Evolutionary conservation across 2,329 filamentous ascomycete genomes (phyloP).

Genomic region (Neonectria sp.): DNA sequence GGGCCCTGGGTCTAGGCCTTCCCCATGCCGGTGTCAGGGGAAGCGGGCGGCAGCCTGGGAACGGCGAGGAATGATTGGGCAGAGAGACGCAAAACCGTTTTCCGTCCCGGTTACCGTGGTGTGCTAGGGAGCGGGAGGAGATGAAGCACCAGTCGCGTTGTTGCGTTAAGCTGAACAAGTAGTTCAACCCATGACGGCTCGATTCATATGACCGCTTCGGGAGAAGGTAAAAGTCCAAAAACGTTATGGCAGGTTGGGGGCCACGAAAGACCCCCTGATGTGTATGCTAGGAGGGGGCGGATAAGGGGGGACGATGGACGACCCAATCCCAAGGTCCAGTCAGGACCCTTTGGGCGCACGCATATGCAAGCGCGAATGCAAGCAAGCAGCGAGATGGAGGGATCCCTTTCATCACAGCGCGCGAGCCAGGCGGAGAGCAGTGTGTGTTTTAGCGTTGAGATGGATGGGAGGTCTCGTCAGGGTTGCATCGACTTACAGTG

Average conservation of each 20-base stretch:
- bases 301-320: not conserved
- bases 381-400: conserved; percentile 10
- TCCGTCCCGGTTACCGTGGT: not conserved
- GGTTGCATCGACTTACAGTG: not conserved
- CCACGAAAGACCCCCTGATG: conserved; percentile 15
- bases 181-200: conserved; percentile 34
- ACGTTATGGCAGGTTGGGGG: conserved; percentile 9
- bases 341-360: not conserved
- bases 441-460: not conserved
- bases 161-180: conserved; percentile 28
- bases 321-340: not conserved
- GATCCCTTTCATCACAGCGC: not conserved
- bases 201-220: conserved; percentile 42
- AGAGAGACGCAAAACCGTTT: not conserved
- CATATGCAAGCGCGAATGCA: conserved; percentile 23
- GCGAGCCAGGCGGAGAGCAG: conserved; percentile 8
- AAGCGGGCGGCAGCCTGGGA: conserved; percentile 19
- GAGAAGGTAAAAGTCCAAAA: conserved; percentile 10
- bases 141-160: conserved; percentile 2
- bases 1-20: not conserved
- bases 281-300: not conserved
- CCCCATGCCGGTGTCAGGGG: conserved; percentile 24
- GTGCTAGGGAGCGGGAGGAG: conserved; percentile 13
- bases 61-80: conserved; percentile 20
- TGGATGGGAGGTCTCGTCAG: not conserved